A percentile compares a stretch with the other conserved stretches of the same genome.
Evolutionary conservation across 495 filamentous ascomycete genomes (phyloP).

Genomic region (Aspergillus diversus): DNA sequence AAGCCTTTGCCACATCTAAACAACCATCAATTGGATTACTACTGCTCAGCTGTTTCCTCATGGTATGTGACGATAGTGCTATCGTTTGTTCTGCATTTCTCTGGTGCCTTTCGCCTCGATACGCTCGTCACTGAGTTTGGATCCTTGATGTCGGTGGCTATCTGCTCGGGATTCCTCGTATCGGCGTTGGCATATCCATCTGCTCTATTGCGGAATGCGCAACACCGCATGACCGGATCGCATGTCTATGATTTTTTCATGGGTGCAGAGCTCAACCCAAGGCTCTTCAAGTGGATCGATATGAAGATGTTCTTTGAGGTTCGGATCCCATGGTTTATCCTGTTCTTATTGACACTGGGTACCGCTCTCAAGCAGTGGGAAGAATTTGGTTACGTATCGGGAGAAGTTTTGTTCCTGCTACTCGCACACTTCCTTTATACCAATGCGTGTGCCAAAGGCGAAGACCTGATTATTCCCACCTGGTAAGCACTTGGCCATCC

Average conservation of each 20-base stretch:
- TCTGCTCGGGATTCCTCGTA: constrained; percentile 80
- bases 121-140: constrained; percentile 90
- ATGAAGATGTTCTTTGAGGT: constrained; percentile 99
- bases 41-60: constrained; percentile 79
- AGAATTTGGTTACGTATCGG: constrained; percentile 81
- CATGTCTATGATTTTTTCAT: constrained; percentile 98
- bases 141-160: constrained; percentile 81
- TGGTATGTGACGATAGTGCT: constrained; percentile 81
- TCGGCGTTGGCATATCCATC: constrained; percentile 79
- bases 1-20: constrained; percentile 78
- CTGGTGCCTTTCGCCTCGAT: constrained; percentile 79
- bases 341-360: constrained; percentile 76
- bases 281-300: constrained; percentile 85
- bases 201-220: constrained; percentile 72
- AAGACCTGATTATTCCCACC: constrained; percentile 88
- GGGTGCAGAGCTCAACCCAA: constrained; percentile 94
- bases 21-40: constrained; percentile 80
- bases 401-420: constrained; percentile 79
- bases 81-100: constrained; percentile 67
- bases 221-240: constrained; percentile 91
- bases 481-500: constrained; percentile 57
- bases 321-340: constrained; percentile 91
- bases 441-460: constrained; percentile 92
- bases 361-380: constrained; percentile 87
- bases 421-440: constrained; percentile 93